phyloP scores from a whole-genome alignment of 164 flowering plant species.

The Stephania cephalantha region DNA sequence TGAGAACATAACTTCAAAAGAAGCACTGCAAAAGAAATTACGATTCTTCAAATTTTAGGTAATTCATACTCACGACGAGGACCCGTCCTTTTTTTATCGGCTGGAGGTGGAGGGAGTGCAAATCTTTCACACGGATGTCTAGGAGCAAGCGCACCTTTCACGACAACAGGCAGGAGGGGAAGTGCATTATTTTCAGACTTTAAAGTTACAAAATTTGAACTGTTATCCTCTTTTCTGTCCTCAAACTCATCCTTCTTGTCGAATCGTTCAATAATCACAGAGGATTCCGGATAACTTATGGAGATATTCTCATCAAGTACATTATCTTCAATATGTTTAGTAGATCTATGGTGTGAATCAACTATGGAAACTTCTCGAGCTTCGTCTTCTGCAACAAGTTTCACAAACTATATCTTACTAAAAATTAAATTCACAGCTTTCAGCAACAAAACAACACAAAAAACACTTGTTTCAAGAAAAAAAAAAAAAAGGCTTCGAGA shows the following conservation, averaged over 20 bases:
- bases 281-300: constrained; percentile 8
- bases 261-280: constrained; percentile 8
- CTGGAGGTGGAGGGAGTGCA: constrained; percentile 73
- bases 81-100: constrained; percentile 58
- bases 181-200: constrained; percentile 16
- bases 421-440: background rate
- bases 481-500: too few relatives aligned
- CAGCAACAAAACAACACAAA: background rate
- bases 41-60: background rate
- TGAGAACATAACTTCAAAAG: background rate
- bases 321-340: constrained; percentile 14
- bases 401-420: background rate
- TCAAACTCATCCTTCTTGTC: constrained; percentile 7
- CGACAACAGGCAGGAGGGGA: constrained; percentile 17
- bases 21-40: background rate
- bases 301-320: constrained; percentile 8
- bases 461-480: background rate
- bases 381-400: constrained; percentile 23
- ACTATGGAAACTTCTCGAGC: constrained; percentile 11
- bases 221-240: constrained; percentile 9
- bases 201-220: constrained; percentile 8
- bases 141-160: constrained; percentile 10
- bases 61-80: constrained; percentile 76
- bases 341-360: constrained; percentile 17
- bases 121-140: constrained; percentile 63